Percentiles rank a stretch among this genome's conserved stretches.
Conservation (phyloP, 1,284 basidiomycete species). For the Puccinia brachypodii region DNA sequence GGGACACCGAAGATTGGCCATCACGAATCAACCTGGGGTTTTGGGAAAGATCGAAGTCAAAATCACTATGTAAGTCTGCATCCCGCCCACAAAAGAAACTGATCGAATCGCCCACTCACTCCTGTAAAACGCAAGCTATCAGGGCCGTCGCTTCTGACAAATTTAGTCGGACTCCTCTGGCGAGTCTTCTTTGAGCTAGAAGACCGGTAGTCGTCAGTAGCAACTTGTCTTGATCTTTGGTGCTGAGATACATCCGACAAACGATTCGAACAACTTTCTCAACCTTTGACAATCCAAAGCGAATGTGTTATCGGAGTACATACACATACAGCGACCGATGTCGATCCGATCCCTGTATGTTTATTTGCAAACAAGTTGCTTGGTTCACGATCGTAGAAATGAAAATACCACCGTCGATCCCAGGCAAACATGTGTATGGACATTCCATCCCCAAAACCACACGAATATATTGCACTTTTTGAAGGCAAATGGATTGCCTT, state of each 20-base stretch:
- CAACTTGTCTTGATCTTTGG: constrained; percentile 51
- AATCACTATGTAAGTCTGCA: not conserved
- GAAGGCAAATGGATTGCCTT: too few relatives aligned
- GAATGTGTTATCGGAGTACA: too few relatives aligned
- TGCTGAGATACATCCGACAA: constrained; percentile 41
- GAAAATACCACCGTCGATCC: not conserved
- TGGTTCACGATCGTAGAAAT: not conserved
- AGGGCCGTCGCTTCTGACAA: constrained; percentile 83
- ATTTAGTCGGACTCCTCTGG: constrained; percentile 83
- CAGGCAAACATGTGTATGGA: not conserved
- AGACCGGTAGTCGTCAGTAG: constrained; percentile 68
- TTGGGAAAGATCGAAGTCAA: not conserved
- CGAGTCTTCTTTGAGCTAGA: constrained; percentile 90
- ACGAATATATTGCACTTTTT: too few relatives aligned
- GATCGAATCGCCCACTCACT: constrained; percentile 57
- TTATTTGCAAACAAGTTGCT: too few relatives aligned
- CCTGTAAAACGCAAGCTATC: constrained; percentile 86
- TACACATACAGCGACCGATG: too few relatives aligned
- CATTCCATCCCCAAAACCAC: too few relatives aligned
- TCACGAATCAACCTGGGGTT: constrained; percentile 72
- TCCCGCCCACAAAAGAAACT: not conserved
- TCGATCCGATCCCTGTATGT: too few relatives aligned
- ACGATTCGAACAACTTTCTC: not conserved
- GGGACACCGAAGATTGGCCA: constrained; percentile 79
- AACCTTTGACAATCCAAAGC: not conserved